Percentiles rank a stretch among this genome's conserved stretches.
phyloP scores from a whole-genome alignment of 1,284 basidiomycete genomes.

The Hemileia vastatrix region DNA sequence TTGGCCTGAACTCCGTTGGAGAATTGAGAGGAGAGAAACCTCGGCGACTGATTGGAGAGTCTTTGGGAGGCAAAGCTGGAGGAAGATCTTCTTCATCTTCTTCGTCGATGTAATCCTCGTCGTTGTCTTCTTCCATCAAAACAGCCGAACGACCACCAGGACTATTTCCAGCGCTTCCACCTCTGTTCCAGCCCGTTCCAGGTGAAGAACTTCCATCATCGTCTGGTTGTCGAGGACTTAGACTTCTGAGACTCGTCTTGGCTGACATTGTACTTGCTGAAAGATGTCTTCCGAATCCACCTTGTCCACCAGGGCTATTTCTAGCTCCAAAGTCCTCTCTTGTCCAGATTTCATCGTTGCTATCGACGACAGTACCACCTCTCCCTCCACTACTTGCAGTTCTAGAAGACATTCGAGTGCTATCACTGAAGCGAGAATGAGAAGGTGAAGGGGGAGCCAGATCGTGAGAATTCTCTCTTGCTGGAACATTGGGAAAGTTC shows the following conservation, averaged over 20 bases:
- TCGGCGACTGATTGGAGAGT: background rate
- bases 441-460: background rate
- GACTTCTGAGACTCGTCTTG: background rate
- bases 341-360: background rate
- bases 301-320: background rate
- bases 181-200: background rate
- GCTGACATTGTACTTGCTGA: background rate
- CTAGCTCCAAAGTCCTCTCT: background rate
- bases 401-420: background rate
- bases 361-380: background rate
- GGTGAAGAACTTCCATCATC: background rate
- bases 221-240: background rate
- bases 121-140: background rate
- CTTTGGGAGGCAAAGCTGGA: background rate
- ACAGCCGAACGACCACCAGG: background rate
- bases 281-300: background rate
- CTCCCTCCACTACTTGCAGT: background rate
- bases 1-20: background rate
- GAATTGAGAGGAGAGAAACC: background rate
- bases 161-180: background rate
- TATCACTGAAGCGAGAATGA: background rate
- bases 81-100: background rate
- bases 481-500: background rate
- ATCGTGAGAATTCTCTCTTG: background rate
- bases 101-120: background rate